phyloP scores from a whole-genome alignment of 2,329 filamentous ascomycete genomes.

The Orbilia oligospora region DNA sequence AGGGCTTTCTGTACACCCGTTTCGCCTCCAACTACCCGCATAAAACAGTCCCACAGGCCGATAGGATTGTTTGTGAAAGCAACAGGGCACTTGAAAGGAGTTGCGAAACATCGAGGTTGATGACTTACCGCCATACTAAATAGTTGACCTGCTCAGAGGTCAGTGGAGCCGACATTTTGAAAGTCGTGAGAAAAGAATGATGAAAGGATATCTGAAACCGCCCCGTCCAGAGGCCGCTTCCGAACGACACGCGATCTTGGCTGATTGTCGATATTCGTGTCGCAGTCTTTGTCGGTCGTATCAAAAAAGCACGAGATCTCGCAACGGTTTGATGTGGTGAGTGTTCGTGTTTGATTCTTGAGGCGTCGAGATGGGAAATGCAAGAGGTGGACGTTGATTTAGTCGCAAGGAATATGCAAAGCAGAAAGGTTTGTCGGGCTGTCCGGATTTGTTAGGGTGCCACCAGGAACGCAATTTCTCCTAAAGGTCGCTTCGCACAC shows the following conservation, averaged over 20 bases:
- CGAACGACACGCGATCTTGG: slow-evolving; percentile 56
- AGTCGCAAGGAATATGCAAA: slow-evolving; percentile 60
- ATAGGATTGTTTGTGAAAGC: slow-evolving; percentile 35
- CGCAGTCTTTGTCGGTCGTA: slow-evolving; percentile 18
- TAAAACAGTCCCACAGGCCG: slow-evolving; percentile 35
- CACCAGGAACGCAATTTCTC: slow-evolving; percentile 62
- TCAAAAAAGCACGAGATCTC: slow-evolving; percentile 17
- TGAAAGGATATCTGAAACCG: slow-evolving; percentile 52
- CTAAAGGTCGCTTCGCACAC: slow-evolving; percentile 60
- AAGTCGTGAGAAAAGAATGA: slow-evolving; percentile 39
- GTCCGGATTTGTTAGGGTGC: slow-evolving; percentile 61
- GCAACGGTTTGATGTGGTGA: slow-evolving; percentile 22
- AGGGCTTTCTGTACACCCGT: slow-evolving; percentile 37
- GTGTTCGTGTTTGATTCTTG: slow-evolving; percentile 43
- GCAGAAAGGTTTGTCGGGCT: slow-evolving; percentile 61
- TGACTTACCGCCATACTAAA: slow-evolving; percentile 60
- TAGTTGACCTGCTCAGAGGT: slow-evolving; percentile 62
- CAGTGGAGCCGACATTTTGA: slow-evolving; percentile 57
- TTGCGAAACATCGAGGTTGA: slow-evolving; percentile 15
- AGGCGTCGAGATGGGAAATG: slow-evolving; percentile 57
- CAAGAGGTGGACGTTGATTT: slow-evolving; percentile 50
- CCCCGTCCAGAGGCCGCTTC: slow-evolving; percentile 58
- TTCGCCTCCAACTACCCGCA: slow-evolving; percentile 38
- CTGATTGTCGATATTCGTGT: slow-evolving; percentile 35
- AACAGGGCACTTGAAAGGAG: slow-evolving; percentile 25